These are phyloP conservation scores for Daldinia concentrica DNA, from an alignment of 495 filamentous ascomycete species.

Conservation along the genomic window DNA sequence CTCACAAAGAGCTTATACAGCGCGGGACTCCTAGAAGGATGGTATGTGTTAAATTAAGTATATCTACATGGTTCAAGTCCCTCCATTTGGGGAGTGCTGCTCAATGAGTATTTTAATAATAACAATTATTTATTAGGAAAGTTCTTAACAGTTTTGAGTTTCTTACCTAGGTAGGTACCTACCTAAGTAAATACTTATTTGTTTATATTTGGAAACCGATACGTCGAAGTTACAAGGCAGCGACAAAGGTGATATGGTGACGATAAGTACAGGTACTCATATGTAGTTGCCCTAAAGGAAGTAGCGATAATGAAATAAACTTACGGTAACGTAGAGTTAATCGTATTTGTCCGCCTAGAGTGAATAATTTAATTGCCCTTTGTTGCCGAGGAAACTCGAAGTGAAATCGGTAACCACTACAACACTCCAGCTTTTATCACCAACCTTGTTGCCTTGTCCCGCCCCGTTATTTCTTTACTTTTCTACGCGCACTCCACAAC, in stretches of 20 bases:
- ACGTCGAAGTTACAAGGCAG: neutral
- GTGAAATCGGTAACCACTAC: too few relatives aligned
- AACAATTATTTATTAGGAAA: neutral
- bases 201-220: too few relatives aligned
- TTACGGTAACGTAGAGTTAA: neutral
- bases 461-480: neutral
- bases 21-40: neutral
- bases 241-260: neutral
- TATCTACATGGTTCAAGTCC: neutral
- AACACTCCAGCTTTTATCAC: neutral
- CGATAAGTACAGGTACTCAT: neutral
- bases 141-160: neutral
- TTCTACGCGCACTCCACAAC: neutral
- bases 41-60: neutral
- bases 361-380: neutral
- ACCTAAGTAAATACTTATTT: too few relatives aligned
- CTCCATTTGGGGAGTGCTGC: neutral
- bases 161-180: too few relatives aligned
- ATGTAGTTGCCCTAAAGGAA: neutral
- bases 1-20: neutral
- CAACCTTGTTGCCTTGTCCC: neutral
- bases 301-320: neutral
- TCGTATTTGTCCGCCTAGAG: too few relatives aligned
- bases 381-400: neutral
- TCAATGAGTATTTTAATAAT: neutral